These are phyloP conservation scores for Pleoardoris graminearum DNA, from an alignment of 2,329 filamentous ascomycete genomes.

Conservation along the genomic window DNA sequence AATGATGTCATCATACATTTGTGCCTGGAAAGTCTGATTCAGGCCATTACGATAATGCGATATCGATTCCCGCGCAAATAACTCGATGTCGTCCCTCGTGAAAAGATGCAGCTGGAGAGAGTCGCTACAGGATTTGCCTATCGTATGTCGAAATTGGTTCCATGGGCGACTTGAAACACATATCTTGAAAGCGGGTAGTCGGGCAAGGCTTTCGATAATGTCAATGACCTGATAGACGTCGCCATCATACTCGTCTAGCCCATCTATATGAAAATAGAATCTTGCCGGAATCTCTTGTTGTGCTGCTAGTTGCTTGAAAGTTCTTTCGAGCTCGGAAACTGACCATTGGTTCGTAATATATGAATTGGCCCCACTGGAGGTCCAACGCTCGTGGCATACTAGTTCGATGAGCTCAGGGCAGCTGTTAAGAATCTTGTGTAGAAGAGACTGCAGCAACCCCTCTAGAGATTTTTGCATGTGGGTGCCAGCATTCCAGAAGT, in stretches of 20 bases:
- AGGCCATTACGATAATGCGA: not conserved
- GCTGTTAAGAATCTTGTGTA: conserved; percentile 20
- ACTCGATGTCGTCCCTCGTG: conserved; percentile 10
- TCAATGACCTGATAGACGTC: conserved; percentile 17
- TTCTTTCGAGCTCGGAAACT: not conserved
- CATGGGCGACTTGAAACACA: conserved; percentile 27
- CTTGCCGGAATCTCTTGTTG: not conserved
- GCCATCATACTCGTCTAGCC: conserved; percentile 21
- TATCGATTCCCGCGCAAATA: conserved; percentile 5
- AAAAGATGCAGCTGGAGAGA: conserved; percentile 8
- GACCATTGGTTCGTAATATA: too few species aligned
- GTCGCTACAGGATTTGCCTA: not conserved
- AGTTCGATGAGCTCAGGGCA: conserved; percentile 2
- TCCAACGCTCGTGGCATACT: not conserved
- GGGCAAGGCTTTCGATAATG: conserved; percentile 9
- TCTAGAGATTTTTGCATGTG: conserved; percentile 22
- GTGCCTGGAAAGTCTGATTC: not conserved
- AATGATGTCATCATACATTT: not conserved
- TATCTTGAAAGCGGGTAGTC: conserved; percentile 18
- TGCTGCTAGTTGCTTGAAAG: not conserved
- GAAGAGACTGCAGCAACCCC: conserved; percentile 23
- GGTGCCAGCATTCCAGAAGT: conserved; percentile 36
- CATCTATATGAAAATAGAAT: conserved; percentile 26
- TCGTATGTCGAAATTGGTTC: conserved; percentile 11
- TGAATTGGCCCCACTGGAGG: too few species aligned